A percentile compares a stretch with the other conserved stretches of the same genome.
These are phyloP conservation scores for Pseudogymnoascus verrucosus DNA, from an alignment of 2,329 filamentous ascomycete species.

Conservation along the genomic window DNA sequence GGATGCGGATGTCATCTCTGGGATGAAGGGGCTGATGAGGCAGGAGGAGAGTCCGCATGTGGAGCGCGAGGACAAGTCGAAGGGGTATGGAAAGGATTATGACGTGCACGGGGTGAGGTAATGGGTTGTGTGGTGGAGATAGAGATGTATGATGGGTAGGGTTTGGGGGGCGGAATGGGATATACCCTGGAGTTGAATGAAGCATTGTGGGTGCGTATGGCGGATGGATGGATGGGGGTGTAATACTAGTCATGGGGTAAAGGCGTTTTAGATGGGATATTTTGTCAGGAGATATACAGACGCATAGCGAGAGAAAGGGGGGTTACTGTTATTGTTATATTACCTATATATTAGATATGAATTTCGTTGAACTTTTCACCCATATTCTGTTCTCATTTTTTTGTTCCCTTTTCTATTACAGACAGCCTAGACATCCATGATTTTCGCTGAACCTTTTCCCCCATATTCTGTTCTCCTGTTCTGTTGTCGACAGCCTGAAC, in stretches of 20 bases:
- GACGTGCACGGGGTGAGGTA: background rate
- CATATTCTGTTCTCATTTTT: background rate
- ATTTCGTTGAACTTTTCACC: background rate
- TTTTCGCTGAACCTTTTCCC: background rate
- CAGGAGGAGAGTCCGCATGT: background rate
- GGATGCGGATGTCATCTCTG: constrained; percentile 51
- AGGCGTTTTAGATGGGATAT: background rate
- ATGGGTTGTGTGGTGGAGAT: background rate
- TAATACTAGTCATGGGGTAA: background rate
- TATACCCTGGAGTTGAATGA: constrained; percentile 6
- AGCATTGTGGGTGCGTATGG: background rate
- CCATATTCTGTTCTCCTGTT: background rate
- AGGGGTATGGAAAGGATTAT: background rate
- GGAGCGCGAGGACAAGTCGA: background rate
- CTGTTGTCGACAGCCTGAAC: background rate
- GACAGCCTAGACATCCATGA: background rate
- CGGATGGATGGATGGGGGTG: background rate
- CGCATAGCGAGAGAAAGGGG: background rate
- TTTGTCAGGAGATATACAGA: background rate
- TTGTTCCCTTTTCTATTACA: background rate
- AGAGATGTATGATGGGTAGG: background rate
- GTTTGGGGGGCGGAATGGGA: background rate
- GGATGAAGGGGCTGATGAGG: constrained; percentile 37
- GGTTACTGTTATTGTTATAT: background rate
- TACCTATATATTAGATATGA: background rate